phyloP scores from a whole-genome alignment of 2,329 filamentous ascomycete genomes.

The Rhytidhysteron rufulum region DNA sequence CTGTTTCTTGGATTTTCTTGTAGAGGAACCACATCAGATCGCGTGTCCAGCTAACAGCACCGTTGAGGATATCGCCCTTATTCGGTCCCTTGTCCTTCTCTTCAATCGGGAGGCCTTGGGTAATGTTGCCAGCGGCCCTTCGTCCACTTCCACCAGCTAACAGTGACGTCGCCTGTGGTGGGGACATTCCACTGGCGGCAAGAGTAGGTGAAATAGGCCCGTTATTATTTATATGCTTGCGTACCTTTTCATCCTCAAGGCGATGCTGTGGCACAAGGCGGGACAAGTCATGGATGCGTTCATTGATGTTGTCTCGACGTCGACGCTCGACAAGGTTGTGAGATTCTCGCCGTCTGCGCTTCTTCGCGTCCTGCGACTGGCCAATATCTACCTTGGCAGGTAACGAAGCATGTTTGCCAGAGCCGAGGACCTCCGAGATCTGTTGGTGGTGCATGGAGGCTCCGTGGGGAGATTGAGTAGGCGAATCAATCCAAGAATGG shows the following conservation, averaged over 20 bases:
- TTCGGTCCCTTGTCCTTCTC: constrained; percentile 99
- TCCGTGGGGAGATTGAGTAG: constrained; percentile 77
- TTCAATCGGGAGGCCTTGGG: constrained; percentile 85
- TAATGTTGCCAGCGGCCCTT: constrained; percentile 80
- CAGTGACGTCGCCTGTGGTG: constrained; percentile 79
- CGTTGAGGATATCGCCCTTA: constrained; percentile 97
- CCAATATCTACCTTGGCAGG: constrained; percentile 71
- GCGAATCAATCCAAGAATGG: constrained; percentile 83
- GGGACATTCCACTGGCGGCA: constrained; percentile 62
- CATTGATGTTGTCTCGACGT: constrained; percentile 96
- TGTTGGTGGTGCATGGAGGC: constrained; percentile 66
- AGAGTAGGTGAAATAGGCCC: constrained; percentile 83
- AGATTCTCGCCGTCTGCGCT: constrained; percentile 83
- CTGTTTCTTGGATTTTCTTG: constrained; percentile 82
- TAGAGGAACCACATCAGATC: constrained; percentile 98
- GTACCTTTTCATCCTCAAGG: constrained; percentile 93
- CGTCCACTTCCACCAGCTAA: constrained; percentile 81
- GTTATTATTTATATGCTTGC: constrained; percentile 90
- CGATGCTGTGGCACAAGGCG: constrained; percentile 88
- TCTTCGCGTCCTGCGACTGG: constrained; percentile 89
- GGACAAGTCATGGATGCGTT: constrained; percentile 94
- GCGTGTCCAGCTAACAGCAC: constrained; percentile 92
- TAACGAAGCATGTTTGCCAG: constrained; percentile 80
- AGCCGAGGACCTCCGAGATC: constrained; percentile 82
- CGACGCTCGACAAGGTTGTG: constrained; percentile 96